Percentiles rank a stretch among this genome's conserved stretches.
phyloP scores from a whole-genome alignment of 257 asterid species.

The Knoxia roxburghii region DNA sequence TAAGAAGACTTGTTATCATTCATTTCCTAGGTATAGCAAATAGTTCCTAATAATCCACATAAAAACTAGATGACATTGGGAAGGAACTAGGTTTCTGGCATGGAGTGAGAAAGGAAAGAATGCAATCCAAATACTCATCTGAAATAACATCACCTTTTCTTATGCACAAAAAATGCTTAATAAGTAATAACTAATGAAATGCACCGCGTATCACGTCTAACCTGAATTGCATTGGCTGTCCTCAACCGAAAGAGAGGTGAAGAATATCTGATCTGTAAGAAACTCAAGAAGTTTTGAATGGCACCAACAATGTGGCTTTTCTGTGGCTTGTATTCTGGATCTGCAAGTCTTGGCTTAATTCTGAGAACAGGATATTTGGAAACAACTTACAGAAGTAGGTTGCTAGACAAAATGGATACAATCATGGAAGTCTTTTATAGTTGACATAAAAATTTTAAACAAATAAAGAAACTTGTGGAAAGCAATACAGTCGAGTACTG shows the following conservation, averaged over 20 bases:
- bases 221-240: slow-evolving; percentile 73
- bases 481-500: slow-evolving; percentile 5
- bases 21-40: background rate
- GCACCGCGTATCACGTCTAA: slow-evolving; percentile 22
- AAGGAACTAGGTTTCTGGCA: background rate
- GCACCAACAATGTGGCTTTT: slow-evolving; percentile 73
- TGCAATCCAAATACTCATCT: background rate
- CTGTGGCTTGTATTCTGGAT: slow-evolving; percentile 70
- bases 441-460: background rate
- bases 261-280: slow-evolving; percentile 77
- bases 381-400: slow-evolving; percentile 6
- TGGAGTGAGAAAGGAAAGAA: background rate
- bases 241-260: slow-evolving; percentile 87
- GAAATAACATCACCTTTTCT: background rate
- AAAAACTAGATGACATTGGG: too few species aligned
- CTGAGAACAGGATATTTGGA: slow-evolving; percentile 28
- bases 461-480: background rate
- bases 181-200: background rate
- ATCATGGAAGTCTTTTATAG: background rate
- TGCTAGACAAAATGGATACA: background rate
- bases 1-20: too few species aligned
- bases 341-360: slow-evolving; percentile 73
- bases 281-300: slow-evolving; percentile 53
- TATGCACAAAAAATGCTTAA: background rate
- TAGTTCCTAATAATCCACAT: background rate